These are phyloP conservation scores for Polyplosphaeria fusca DNA, from an alignment of 495 filamentous ascomycete species.

Conservation along the genomic window DNA sequence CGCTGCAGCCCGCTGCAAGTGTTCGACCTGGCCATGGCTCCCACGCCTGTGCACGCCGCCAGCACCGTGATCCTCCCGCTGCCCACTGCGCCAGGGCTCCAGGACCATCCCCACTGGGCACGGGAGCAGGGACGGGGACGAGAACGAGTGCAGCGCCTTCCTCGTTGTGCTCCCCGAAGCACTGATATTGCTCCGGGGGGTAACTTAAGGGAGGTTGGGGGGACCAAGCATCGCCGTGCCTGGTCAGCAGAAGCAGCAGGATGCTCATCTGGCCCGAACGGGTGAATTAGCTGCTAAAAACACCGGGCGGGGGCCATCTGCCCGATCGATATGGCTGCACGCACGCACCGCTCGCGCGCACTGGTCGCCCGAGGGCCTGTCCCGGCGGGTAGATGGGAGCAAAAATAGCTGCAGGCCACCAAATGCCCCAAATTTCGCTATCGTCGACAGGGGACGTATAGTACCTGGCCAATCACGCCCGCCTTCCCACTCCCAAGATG, in stretches of 20 bases:
- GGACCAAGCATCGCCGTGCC: slow-evolving; percentile 1
- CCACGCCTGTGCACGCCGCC: too few relatives aligned
- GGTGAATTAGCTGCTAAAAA: slow-evolving; percentile 29
- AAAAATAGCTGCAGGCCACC: slow-evolving; percentile 33
- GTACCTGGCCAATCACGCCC: slow-evolving; percentile 24
- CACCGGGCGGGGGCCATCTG: slow-evolving; percentile 20
- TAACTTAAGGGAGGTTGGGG: background rate
- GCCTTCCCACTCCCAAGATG: background rate
- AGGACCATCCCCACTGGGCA: too few relatives aligned
- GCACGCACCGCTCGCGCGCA: slow-evolving; percentile 13
- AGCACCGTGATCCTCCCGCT: too few relatives aligned
- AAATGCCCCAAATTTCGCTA: slow-evolving; percentile 29
- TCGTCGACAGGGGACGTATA: slow-evolving; percentile 6
- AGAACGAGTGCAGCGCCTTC: too few relatives aligned
- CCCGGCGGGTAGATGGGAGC: slow-evolving; percentile 27
- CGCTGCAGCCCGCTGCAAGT: slow-evolving; percentile 33
- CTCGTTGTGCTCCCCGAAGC: slow-evolving; percentile 27
- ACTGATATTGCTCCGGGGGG: slow-evolving; percentile 16
- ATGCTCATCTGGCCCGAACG: slow-evolving; percentile 10
- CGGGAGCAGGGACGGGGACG: too few relatives aligned
- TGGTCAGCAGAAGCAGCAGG: slow-evolving; percentile 4
- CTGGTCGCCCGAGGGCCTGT: slow-evolving; percentile 8
- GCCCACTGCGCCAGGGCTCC: too few relatives aligned
- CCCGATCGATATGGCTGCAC: background rate
- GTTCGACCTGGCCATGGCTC: slow-evolving; percentile 20